Base-by-base conservation (phyloP, 148 eudicot species). In the Agrostemma githago region DNA sequence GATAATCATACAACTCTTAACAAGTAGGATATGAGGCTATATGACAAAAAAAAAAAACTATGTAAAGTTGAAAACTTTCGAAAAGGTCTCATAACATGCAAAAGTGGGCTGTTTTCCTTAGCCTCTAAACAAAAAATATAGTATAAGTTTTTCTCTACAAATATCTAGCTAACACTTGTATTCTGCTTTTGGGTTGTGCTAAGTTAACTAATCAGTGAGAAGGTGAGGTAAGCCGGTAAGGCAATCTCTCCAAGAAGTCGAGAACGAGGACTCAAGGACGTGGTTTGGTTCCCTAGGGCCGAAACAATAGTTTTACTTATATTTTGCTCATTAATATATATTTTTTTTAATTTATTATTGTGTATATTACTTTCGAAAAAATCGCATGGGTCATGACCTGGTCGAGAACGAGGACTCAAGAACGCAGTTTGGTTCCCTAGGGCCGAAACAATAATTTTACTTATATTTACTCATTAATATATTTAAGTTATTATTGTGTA, bases 41-140 rank as follows among this genome's bases (percentile, higher is more conserved):
- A 61, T 62, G 64, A 74, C 81, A 79, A 57, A 26, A 26, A 26
- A 26, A 26, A 26, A 26, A 26, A 57, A 63, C 6, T 38, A 56
- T n/a, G 53, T 34, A 76, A 76, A 66, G 76, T 34, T 57, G 42
- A 6, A 6, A 68, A 74, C 80, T 72, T 72, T 76, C 63, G 70
- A 54, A 70, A 74, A 70, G 74, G 61, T 64, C 70, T 69, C 70
- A 62, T 74, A 68, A 19, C 72, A 66, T 62, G 65, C 68, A 72
- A 77, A 53, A 68, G 82, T 68, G 20, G 70, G 10, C 64, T 41
- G 74, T 74, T 62, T 53, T 58, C 39, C 75, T 80, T 80, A 56
- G 12, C 12, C 48, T 67, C 53, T 67, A 16, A 42, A 20, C 44
- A 39, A 46, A 9, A 40, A 65, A 21, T 4, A 51, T 51, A 51